phyloP scores from a whole-genome alignment of 768 basidiomycete species.

The Dentipellis sp. region DNA sequence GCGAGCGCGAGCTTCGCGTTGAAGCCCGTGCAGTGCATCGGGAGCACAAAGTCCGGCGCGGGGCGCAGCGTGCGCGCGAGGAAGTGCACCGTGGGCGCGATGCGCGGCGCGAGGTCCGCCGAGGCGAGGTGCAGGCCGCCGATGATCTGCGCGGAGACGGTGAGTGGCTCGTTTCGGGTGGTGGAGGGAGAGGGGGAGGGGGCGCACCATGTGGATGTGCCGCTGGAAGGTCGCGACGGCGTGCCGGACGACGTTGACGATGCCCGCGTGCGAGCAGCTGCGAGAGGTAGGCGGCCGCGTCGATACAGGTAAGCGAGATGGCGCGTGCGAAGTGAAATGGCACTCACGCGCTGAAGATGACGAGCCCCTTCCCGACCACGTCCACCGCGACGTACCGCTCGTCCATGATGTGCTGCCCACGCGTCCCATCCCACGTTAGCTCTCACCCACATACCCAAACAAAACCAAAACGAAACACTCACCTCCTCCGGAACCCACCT shows the following conservation, averaged over 20 bases:
- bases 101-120: constrained; percentile 51
- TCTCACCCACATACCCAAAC: not conserved
- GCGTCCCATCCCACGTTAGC: not conserved
- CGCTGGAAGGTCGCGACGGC: constrained; percentile 51
- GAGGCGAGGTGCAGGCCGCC: constrained; percentile 82
- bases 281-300: not conserved
- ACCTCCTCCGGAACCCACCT: constrained; percentile 48
- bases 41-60: constrained; percentile 60
- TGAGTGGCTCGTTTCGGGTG: not conserved
- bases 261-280: constrained; percentile 73
- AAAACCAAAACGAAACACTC: not conserved
- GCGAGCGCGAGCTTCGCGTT: constrained; percentile 65
- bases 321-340: not conserved
- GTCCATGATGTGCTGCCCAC: constrained; percentile 64
- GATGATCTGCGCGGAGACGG: constrained; percentile 39
- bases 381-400: constrained; percentile 74
- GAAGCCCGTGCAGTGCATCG: constrained; percentile 84
- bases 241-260: constrained; percentile 74
- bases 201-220: constrained; percentile 65
- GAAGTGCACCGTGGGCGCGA: constrained; percentile 64
- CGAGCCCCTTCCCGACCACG: constrained; percentile 71
- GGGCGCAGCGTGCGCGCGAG: constrained; percentile 52
- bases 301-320: not conserved
- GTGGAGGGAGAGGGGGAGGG: not conserved
- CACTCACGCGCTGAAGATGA: constrained; percentile 77